Percentiles rank a stretch among this genome's conserved stretches.
These are phyloP conservation scores for Dissophora ornata DNA, from an alignment of 192 early-diverging fungal species.

Conservation along the genomic window DNA sequence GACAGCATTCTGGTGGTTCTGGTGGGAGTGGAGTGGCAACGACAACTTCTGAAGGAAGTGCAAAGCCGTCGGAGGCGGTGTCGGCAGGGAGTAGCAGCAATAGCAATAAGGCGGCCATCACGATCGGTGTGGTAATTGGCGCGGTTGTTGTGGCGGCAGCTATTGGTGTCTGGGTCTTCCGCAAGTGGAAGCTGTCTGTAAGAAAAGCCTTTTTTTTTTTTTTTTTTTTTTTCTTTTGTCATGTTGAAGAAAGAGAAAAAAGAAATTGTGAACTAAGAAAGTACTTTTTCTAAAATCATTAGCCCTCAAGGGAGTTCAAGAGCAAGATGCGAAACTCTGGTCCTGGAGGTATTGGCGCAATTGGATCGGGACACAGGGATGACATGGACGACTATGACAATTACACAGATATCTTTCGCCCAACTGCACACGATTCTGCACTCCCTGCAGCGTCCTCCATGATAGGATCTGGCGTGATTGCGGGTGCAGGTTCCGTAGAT, in stretches of 20 bases:
- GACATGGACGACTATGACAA: conserved; percentile 5
- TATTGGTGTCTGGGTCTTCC: conserved; percentile 53
- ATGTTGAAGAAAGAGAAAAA: too few species aligned
- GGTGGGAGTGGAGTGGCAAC: not conserved
- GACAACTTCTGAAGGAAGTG: not conserved
- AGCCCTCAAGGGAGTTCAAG: conserved; percentile 50
- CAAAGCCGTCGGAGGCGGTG: not conserved
- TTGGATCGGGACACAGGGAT: not conserved
- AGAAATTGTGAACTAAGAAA: too few species aligned
- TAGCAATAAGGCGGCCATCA: conserved; percentile 39
- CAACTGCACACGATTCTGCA: conserved; percentile 10
- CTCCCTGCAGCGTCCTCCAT: conserved; percentile 12
- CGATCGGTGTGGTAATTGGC: conserved; percentile 38
- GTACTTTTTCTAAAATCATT: too few species aligned
- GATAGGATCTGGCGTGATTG: not conserved
- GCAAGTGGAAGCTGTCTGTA: conserved; percentile 55
- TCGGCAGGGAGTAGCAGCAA: conserved; percentile 1
- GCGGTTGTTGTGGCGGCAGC: conserved; percentile 25
- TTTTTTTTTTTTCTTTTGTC: too few species aligned
- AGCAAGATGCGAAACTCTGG: conserved; percentile 34
- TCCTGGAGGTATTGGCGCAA: not conserved
- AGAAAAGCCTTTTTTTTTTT: not conserved
- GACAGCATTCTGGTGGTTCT: too few species aligned
- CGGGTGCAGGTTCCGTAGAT: not conserved
- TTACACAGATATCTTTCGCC: conserved; percentile 39